phyloP scores from a whole-genome alignment of 305 asterid genomes.

The Solanum chacoense region DNA sequence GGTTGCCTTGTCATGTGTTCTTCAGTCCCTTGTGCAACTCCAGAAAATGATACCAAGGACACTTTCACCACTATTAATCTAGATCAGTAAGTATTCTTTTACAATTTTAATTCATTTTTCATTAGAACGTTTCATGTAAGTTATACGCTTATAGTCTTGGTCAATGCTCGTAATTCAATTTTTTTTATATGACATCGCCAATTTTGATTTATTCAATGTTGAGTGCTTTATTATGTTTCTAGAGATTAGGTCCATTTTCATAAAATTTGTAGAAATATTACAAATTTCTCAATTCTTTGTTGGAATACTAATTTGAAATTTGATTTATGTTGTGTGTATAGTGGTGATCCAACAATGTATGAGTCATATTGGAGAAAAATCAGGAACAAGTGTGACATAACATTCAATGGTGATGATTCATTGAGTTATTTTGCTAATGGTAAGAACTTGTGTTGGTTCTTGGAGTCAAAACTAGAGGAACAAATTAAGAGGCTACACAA shows the following conservation, averaged over 20 bases:
- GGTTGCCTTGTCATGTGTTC: conserved; percentile 10
- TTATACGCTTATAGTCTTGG: neutral
- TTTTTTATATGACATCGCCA: neutral
- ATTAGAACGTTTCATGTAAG: neutral
- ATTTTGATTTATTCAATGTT: neutral
- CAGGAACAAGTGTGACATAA: neutral
- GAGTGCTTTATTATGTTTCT: neutral
- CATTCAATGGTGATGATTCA: neutral
- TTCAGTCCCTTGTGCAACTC: neutral
- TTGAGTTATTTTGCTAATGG: neutral
- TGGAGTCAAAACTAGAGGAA: neutral
- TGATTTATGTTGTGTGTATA: neutral
- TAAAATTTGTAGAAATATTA: neutral
- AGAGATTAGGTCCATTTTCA: neutral
- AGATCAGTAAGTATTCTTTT: conserved; percentile 46
- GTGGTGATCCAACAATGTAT: neutral
- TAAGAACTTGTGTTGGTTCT: neutral
- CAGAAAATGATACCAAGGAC: neutral
- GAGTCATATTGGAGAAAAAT: neutral
- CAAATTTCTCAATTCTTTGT: neutral
- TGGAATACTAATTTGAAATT: neutral
- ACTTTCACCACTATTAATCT: conserved; percentile 30
- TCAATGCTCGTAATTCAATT: neutral
- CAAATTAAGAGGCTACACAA: neutral
- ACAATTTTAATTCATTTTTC: neutral